These are phyloP conservation scores for Xylaria castorea DNA, from an alignment of 495 filamentous ascomycete genomes.

Conservation along the genomic window DNA sequence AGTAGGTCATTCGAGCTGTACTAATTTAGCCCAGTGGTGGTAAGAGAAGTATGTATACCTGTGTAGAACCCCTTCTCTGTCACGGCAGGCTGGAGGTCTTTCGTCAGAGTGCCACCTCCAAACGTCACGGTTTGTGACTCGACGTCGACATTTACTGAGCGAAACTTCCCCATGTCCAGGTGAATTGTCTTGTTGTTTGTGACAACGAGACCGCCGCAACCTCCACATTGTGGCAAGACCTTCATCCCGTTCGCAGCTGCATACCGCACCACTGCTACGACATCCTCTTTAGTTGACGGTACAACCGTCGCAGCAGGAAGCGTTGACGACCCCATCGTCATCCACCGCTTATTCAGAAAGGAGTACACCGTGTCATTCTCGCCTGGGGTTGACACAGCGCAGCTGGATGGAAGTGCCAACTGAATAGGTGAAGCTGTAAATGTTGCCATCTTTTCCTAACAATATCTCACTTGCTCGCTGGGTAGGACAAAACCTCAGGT, in stretches of 20 bases:
- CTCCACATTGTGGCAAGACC: slow-evolving; percentile 40
- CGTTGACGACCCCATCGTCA: not conserved
- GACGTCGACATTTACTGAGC: slow-evolving; percentile 37
- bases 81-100: slow-evolving; percentile 35
- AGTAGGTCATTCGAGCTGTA: not conserved
- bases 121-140: slow-evolving; percentile 34
- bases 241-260: slow-evolving; percentile 35
- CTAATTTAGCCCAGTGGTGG: not conserved
- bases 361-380: slow-evolving; percentile 7
- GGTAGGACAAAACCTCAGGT: not conserved
- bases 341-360: slow-evolving; percentile 5
- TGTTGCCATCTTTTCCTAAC: not conserved
- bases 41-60: not conserved
- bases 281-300: slow-evolving; percentile 24
- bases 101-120: slow-evolving; percentile 40
- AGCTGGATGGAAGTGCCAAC: not conserved
- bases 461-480: not conserved
- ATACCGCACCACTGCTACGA: slow-evolving; percentile 29
- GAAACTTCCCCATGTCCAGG: slow-evolving; percentile 41
- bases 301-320: not conserved
- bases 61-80: slow-evolving; percentile 39
- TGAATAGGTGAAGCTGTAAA: not conserved
- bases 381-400: not conserved
- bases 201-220: slow-evolving; percentile 40
- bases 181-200: slow-evolving; percentile 39